Conservation (phyloP, 2,329 filamentous ascomycete genomes). For the Colletotrichum gigasporum region DNA sequence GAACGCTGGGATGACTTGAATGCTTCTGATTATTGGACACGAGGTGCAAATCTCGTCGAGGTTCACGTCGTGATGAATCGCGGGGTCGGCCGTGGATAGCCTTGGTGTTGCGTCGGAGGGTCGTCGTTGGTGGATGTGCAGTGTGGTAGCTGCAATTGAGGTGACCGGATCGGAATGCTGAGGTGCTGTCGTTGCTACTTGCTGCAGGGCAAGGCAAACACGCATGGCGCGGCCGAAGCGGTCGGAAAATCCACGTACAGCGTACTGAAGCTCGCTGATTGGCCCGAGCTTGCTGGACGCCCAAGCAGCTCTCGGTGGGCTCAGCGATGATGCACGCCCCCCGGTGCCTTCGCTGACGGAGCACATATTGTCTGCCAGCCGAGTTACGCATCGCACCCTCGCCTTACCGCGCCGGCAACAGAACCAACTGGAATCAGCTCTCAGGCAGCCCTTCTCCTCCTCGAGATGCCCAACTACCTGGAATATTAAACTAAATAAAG, state of each 20-base stretch:
- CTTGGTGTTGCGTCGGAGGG: constrained; percentile 14
- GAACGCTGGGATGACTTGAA: not conserved
- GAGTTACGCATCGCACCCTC: constrained; percentile 4
- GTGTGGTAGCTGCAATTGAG: constrained; percentile 33
- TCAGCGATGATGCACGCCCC: constrained; percentile 27
- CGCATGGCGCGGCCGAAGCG: constrained; percentile 48
- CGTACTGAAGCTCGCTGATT: constrained; percentile 30
- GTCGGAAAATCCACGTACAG: constrained; percentile 32
- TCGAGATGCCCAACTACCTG: too few relatives aligned
- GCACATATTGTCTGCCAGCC: constrained; percentile 33
- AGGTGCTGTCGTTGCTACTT: constrained; percentile 34
- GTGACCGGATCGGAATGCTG: constrained; percentile 37
- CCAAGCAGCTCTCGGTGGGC: constrained; percentile 19
- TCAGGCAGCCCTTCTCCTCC: too few relatives aligned
- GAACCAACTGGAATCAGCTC: too few relatives aligned
- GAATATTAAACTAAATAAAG: not conserved
- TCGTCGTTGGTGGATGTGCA: constrained; percentile 32
- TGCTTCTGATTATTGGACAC: not conserved
- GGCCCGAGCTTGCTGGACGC: constrained; percentile 30
- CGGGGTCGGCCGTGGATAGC: constrained; percentile 11
- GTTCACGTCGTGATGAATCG: constrained; percentile 9
- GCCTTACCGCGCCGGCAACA: not conserved
- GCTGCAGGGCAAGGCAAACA: constrained; percentile 50
- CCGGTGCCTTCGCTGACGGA: constrained; percentile 28
- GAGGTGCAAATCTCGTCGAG: not conserved